Evolutionary conservation across 2,329 filamentous ascomycete species (phyloP).

Genomic region (Botrytis squamosa): DNA sequence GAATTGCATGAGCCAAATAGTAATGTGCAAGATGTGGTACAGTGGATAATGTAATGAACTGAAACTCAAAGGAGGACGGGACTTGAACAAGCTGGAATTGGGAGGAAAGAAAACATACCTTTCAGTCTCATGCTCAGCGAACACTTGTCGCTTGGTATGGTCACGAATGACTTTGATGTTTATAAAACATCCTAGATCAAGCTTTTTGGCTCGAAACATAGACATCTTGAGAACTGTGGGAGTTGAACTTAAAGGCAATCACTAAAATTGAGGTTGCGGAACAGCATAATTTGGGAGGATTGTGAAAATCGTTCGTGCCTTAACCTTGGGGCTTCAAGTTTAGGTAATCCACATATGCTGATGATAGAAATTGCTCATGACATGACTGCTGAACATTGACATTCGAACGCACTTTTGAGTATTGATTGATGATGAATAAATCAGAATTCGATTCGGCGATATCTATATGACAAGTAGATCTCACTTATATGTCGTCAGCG

Average conservation of each 20-base stretch:
- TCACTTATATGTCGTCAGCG: background rate
- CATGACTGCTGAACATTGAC: background rate
- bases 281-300: background rate
- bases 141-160: slow-evolving; percentile 94
- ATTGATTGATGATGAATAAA: background rate
- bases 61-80: background rate
- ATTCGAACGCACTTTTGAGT: background rate
- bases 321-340: background rate
- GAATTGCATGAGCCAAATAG: background rate
- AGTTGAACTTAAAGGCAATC: background rate
- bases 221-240: slow-evolving; percentile 56
- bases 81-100: background rate
- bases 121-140: slow-evolving; percentile 81
- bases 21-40: background rate
- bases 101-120: slow-evolving; percentile 49
- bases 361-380: background rate
- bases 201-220: slow-evolving; percentile 85
- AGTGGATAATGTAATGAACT: background rate
- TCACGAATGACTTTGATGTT: slow-evolving; percentile 88
- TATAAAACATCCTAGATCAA: slow-evolving; percentile 84
- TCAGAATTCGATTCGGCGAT: background rate
- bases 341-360: background rate
- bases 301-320: background rate
- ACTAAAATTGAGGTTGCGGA: background rate
- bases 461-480: rapidly evolving